Evolutionary conservation across 345 rosid species (phyloP), one percentile per base, ranked within the genome.

Genomic region (Laguncularia racemosa): DNA sequence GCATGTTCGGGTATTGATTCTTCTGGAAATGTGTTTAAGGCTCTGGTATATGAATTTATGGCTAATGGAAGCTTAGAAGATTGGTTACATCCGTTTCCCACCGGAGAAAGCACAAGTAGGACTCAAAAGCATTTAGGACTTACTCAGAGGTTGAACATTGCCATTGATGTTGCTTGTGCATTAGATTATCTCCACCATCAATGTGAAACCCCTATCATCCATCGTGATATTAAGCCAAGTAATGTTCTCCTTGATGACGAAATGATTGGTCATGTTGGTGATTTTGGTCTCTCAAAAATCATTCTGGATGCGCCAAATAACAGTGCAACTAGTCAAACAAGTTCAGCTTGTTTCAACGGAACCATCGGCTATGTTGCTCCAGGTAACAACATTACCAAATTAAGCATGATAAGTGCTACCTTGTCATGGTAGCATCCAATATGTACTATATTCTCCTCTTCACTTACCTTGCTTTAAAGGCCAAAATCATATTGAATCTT

Each of bases 41-140:
- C 76, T 45, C 33, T 67, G 0, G 58, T 72, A 1, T 72, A 43
- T n/a, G 53, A 72, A 45, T 72, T 62, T 56, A 62, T 72, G 72
- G 12, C 28, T 3, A 72, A 67, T 21, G 69, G 63, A 13, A 67
- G 60, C 50, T 20, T 63, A 15, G 57, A 72, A 1, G 55, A 57
- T 1, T 67, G 66, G 76, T 38, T 63, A 20, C 69, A 52, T 59
- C 57, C 58, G 3, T 21, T 3, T 4, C n/a, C 13, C 6, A 14
- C 12, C 14, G 3, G 3, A 21, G 9, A 45, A 21, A n/a, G 9
- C 19, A 0, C 14, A 20, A 20, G 48, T 15, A 12, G 16, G 3
- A 1, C 46, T 48, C 15, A 14, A 16, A 64, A 16, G 33, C 15
- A 13, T n/a, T 20, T 65, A 16, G 11, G 43, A 16, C 13, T 50